These are phyloP conservation scores for Beauveria rudraprayagi DNA, from an alignment of 2,329 filamentous ascomycete genomes.

Conservation along the genomic window DNA sequence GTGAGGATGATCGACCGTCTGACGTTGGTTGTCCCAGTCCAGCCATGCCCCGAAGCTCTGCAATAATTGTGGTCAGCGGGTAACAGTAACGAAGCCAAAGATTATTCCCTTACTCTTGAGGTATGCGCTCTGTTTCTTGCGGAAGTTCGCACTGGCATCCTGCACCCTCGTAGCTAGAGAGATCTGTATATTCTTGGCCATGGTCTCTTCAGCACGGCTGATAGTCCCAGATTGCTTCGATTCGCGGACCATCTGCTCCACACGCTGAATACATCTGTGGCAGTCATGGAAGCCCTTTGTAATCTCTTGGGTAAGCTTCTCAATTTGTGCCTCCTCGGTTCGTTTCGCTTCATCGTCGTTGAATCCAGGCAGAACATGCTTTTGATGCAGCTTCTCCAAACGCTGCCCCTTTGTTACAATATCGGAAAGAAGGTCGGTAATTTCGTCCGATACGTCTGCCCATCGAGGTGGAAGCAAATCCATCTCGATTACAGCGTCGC, in stretches of 20 bases:
- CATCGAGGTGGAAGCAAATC: slow-evolving; percentile 89
- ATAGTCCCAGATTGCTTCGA: slow-evolving; percentile 64
- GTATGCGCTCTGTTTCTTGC: slow-evolving; percentile 96
- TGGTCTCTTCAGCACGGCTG: slow-evolving; percentile 78
- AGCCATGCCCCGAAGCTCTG: slow-evolving; percentile 68
- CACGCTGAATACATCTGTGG: slow-evolving; percentile 77
- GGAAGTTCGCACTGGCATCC: slow-evolving; percentile 82
- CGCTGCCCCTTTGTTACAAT: slow-evolving; percentile 77
- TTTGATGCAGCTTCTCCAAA: slow-evolving; percentile 89
- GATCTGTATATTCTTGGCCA: slow-evolving; percentile 94
- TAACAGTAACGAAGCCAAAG: not conserved
- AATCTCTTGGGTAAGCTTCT: slow-evolving; percentile 81
- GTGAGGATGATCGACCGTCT: slow-evolving; percentile 45
- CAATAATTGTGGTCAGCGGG: not conserved
- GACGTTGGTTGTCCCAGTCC: slow-evolving; percentile 44
- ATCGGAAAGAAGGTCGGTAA: slow-evolving; percentile 70
- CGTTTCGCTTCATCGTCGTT: slow-evolving; percentile 88
- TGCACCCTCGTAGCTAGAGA: slow-evolving; percentile 82
- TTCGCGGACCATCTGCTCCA: slow-evolving; percentile 81
- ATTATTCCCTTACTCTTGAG: slow-evolving; percentile 63
- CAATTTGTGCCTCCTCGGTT: slow-evolving; percentile 83
- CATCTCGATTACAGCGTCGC: slow-evolving; percentile 97
- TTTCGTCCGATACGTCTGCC: slow-evolving; percentile 92
- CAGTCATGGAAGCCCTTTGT: slow-evolving; percentile 85
- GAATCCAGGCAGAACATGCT: slow-evolving; percentile 93